Base-by-base conservation (phyloP, 2,329 filamentous ascomycete species). In the Lachnellula subtilissima region DNA sequence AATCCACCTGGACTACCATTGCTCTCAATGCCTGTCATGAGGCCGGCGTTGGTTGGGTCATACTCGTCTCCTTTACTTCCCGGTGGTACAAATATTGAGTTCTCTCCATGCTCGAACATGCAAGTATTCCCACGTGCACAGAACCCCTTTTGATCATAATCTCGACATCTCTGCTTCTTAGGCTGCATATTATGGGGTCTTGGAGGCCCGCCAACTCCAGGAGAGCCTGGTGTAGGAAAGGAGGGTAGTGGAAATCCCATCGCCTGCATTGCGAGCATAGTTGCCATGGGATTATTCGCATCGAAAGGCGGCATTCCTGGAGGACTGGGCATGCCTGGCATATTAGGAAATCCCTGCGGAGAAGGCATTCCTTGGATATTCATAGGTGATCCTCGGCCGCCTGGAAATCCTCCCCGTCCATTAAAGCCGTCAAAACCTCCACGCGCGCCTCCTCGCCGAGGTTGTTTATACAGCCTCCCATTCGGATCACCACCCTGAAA, bases 111-210 rank as follows among this genome's bases (percentile, higher is more conserved):
- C 63, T 90, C 84, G 64, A 82, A 91, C 40, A 76, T 79, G 71
- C 89, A 92, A 22, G 78, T 80, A 63, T 77, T 82, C 3, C 87
- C 87, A 40, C 84, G 75, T 5, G 83, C 78, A 67, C 89, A 92
- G 65, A 81, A 89, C 0, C 89, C 89, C 63, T 88, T 88, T 1
- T 74, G 81, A 56, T 90, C 86, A 64, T 88, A 91, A 69, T 90
- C 85, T 55, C 81, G 77, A 66, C 88, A 92, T 56, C 82, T 69
- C 39, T 69, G 54, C 48, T 65, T 69, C 54, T 57, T 63, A n/a
- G 69, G 53, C 19, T 60, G 54, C 17, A 52, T 55, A 22, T 40
- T 14, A 32, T 12, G 28, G n/a, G 35, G 23, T 42, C 50, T 48
- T 1, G 55, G 46, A 46, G 54, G 53, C 28, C 17, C 40, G 2